Evolutionary conservation across 129 eudicot genomes (phyloP).

Genomic region (Cynara cardunculus): DNA sequence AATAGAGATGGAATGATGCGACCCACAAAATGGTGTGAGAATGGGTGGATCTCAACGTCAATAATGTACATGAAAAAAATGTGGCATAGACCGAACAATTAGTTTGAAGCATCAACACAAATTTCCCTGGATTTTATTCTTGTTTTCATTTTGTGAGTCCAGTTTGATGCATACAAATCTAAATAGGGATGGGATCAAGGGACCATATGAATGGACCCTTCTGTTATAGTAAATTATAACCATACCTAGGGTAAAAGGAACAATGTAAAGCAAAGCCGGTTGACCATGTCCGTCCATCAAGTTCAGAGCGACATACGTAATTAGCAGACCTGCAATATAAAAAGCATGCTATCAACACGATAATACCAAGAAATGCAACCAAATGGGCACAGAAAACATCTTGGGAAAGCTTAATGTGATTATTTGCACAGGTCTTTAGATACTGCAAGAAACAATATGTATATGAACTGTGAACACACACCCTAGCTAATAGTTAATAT

Average conservation of each 20-base stretch:
- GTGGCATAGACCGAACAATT: neutral
- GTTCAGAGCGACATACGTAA: slow-evolving; percentile 90
- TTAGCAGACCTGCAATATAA: slow-evolving; percentile 62
- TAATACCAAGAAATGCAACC: slow-evolving; percentile 12
- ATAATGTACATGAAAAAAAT: neutral
- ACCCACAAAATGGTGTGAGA: too few relatives aligned
- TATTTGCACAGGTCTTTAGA: neutral
- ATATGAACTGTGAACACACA: neutral
- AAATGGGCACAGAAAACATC: neutral
- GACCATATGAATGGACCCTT: neutral
- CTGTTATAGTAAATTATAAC: neutral
- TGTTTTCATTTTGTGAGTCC: neutral
- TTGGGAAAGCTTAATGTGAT: neutral
- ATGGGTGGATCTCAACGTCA: too few relatives aligned
- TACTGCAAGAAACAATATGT: neutral
- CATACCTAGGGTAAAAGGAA: slow-evolving; percentile 84
- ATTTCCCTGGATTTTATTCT: neutral
- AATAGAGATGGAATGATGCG: too few relatives aligned
- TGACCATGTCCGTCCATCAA: slow-evolving; percentile 99
- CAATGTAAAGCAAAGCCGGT: slow-evolving; percentile 98
- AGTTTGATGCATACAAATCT: too few relatives aligned
- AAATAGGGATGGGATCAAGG: neutral
- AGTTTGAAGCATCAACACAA: neutral
- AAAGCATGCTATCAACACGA: slow-evolving; percentile 13
- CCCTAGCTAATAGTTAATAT: neutral